Evolutionary conservation across 441 rosid species (phyloP), one percentile per base, ranked within the genome.

Genomic region (Gossypium trilobum): DNA sequence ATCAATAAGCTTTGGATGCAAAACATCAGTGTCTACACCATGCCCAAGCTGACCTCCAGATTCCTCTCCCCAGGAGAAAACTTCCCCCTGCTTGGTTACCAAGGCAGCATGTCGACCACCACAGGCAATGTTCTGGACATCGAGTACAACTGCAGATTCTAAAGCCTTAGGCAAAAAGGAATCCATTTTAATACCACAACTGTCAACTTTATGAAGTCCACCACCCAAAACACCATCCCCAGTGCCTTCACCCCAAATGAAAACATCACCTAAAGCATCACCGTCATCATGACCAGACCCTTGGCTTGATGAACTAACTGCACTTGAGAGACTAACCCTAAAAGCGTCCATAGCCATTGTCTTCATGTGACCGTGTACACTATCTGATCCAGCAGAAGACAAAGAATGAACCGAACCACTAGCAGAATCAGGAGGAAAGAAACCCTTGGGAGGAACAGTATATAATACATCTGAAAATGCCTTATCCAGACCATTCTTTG

Each of bases 281-380:
- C 97, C 94, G 70, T 94, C 99, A 83, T 94, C 97, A 86, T 94
- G 97, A 75, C 99, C 99, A 78, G 99, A 94, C 72, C 97, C 99
- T 65, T 92, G 99, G 78, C 99, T 94, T 62, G 97, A 90, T 63
- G 99, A 94, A 81, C 99, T 94, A 75, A 94, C 92, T 74, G 97
- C 97, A 85, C 99, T 94, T 64, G 97, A 94, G 78, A 94, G 78
- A 81, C 99, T 94, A 74, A 94, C 97, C 84, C 99, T 90, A 75
- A 88, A 89, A 76, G 90, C 87, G 78, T 94, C 99, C 85, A 84
- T 74, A 55, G 78, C 67, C 83, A 81, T 85, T 51, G 84, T 77
- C 77, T 82, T 92, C 90, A 85, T 82, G 76, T 89, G 95, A 72
- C 93, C 90, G 80, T 87, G 92, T 74, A 90, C 75, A 67, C 91